Evolutionary conservation across 2,329 filamentous ascomycete genomes (phyloP), one percentile per base, ranked within the genome.

Genomic region (Talaromyces atroroseus): DNA sequence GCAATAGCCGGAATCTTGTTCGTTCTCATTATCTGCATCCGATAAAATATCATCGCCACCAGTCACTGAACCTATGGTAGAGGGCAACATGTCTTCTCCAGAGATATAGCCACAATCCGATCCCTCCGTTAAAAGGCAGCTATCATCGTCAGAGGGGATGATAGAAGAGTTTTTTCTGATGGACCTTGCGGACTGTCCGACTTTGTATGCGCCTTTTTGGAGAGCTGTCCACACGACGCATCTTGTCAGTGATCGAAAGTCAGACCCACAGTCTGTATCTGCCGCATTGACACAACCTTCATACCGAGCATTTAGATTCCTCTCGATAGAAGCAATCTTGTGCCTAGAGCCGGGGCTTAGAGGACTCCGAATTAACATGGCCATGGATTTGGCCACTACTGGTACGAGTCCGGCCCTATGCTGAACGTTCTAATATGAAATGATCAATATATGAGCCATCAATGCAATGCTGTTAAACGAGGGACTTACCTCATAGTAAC

Each of bases 401-500:
- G 70, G 65, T 3, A 74, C 67, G 7, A 72, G 65, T 6, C 63
- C 62, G 10, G 64, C 65, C 34, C 73, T 64, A 59, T 74, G 68
- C 36, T 64, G 66, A 57, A 74, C 68, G 34, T 64, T 67, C 73
- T 75, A 40, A 49, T 38, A 14, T 5, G 14, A 23, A 45, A 46
- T 54, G 6, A 49, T 42, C 38, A 53, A 57, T 23, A 14, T 21
- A 45, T 51, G 12, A 60, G 46, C 49, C 18, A 42, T 16, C 21
- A 10, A 52, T 52, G 26, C 5, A 47, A 21, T 7, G 7, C 18
- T 5, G 32, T n/a, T 23, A 18, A 6, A 4, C n/a, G 11, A 4
- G 40, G 26, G 11, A 24, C 57, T 62, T 54, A 71, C 73, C 58
- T 66, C 61, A 45, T 62, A 61, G 52, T 74, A 72, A 4, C 63